Conservation (phyloP, 148 eudicot genomes). For the Chenopodium suecicum region DNA sequence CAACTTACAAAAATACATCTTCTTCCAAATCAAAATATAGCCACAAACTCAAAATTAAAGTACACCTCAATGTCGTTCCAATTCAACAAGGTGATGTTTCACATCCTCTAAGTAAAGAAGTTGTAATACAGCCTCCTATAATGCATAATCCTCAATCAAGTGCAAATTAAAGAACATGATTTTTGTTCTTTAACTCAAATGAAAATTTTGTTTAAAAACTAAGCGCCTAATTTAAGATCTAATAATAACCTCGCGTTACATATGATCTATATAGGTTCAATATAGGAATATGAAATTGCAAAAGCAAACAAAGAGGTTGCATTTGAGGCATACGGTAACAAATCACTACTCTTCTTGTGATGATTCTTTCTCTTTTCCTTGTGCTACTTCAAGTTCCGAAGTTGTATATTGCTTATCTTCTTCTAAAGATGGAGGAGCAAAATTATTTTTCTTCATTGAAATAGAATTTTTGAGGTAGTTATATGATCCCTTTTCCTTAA, state of each 20-base stretch:
- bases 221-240: background rate
- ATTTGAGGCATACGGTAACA: background rate
- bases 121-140: background rate
- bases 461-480: conserved; percentile 50
- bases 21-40: no score
- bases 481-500: conserved; percentile 83
- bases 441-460: conserved; percentile 36
- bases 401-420: conserved; percentile 13
- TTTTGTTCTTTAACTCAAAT: background rate
- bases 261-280: background rate
- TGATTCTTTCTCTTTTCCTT: conserved; percentile 9
- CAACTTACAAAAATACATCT: background rate
- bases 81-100: background rate
- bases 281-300: background rate
- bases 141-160: background rate
- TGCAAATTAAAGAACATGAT: background rate
- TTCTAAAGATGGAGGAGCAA: background rate
- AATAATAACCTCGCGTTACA: background rate
- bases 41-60: background rate
- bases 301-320: background rate
- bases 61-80: background rate
- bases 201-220: background rate
- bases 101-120: background rate
- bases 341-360: background rate
- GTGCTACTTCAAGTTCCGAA: background rate